phyloP scores from a whole-genome alignment of 2,329 filamentous ascomycete species.

The Phyllosticta citribraziliensis region DNA sequence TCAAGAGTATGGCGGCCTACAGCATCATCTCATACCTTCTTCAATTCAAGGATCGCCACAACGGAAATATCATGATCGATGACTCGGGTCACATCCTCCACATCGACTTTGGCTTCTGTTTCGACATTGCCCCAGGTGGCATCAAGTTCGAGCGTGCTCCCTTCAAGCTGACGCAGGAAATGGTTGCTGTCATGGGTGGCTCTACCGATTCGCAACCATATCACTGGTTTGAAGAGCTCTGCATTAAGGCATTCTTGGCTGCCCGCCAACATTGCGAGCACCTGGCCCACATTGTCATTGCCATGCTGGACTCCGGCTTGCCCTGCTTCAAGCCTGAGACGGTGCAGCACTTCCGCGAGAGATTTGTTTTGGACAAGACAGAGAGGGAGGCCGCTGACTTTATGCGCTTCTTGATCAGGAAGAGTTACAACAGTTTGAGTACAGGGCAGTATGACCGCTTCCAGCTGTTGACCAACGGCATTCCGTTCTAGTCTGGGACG shows the following conservation, averaged over 20 bases:
- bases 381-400: slow-evolving; percentile 93
- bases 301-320: slow-evolving; percentile 93
- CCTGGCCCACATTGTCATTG: slow-evolving; percentile 75
- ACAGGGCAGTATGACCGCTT: slow-evolving; percentile 97
- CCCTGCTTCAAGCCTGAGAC: slow-evolving; percentile 98
- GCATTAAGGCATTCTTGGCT: slow-evolving; percentile 89
- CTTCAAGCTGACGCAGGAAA: slow-evolving; percentile 95
- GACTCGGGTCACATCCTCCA: slow-evolving; percentile 95
- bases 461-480: slow-evolving; percentile 92
- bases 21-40: slow-evolving; percentile 92
- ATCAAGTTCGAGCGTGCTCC: slow-evolving; percentile 96
- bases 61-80: slow-evolving; percentile 99
- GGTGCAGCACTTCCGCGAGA: slow-evolving; percentile 80
- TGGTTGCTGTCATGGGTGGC: slow-evolving; percentile 98
- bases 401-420: slow-evolving; percentile 80
- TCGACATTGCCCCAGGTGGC: slow-evolving; percentile 94
- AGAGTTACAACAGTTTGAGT: slow-evolving; percentile 81
- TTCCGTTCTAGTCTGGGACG: slow-evolving; percentile 59
- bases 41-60: slow-evolving; percentile 98
- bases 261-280: slow-evolving; percentile 79
- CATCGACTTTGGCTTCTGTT: slow-evolving; percentile 99
- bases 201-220: slow-evolving; percentile 72
- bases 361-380: slow-evolving; percentile 84
- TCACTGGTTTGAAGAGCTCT: slow-evolving; percentile 92
- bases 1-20: slow-evolving; percentile 99